Base-by-base conservation (phyloP, 176 grass and related monocot species). In the Oryza meridionalis region DNA sequence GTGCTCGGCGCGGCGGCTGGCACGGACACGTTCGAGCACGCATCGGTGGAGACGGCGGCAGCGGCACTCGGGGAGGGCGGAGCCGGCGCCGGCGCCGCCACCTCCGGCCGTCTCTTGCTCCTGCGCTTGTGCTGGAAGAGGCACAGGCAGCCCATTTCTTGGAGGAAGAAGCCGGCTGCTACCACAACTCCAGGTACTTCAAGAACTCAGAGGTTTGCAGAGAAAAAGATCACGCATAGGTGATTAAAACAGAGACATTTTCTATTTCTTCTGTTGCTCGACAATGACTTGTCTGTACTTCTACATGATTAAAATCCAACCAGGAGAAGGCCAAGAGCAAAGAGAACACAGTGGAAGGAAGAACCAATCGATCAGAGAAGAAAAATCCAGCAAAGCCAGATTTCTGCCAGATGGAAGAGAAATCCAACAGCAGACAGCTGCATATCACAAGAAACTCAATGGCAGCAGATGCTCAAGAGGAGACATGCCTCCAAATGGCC, bases 61-160 rank as follows among this genome's bases (percentile, higher is more conserved):
- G 43, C 55, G 0, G 37, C 74, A 38, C 40, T 15, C 63, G 47
- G 66, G 22, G 62, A 73, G 10, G 42, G 1, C 42, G 9, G 42
- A 43, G 7, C 42, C 35, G 65, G 74, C 9, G 70, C 26, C 37
- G 6, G 24, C 46, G 76, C 43, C 55, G 40, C 7, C 25, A 24
- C 12, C 65, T 27, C 49, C 38, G 65, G 51, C 72, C 70, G 69
- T 19, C 27, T 25, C 82, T 66, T 76, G 70, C 67, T 33, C 63
- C 16, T 70, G 43, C 37, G 29, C 70, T 38, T 67, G 78, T 26
- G 49, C 14, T n/a, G 42, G 80, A 84, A 88, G 53, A 83, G 42
- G 32, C 81, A 24, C 2, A 88, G 33, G 9, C 85, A 88, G 46
- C 77, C 75, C 89, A 91, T 91, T 91, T 81, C 86, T 82, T 45